Percentiles rank a stretch among this genome's conserved stretches.
These are phyloP conservation scores for Heliocybe sulcata DNA, from an alignment of 1,284 basidiomycete genomes.

Conservation along the genomic window DNA sequence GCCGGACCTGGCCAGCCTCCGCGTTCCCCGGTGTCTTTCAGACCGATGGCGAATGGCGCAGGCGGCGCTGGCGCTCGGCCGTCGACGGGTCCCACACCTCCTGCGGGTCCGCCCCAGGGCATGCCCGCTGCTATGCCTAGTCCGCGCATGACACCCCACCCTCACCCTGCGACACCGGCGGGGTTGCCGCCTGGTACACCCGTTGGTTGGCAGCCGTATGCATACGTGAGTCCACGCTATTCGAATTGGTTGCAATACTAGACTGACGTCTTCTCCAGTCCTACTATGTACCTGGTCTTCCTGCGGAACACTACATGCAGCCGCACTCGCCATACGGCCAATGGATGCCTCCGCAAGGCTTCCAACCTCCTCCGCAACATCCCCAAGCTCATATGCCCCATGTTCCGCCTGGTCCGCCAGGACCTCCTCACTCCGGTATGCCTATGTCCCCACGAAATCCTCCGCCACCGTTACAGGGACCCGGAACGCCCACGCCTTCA, in stretches of 20 bases:
- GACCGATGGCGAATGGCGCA: constrained; percentile 55
- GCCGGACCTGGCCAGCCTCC: constrained; percentile 31
- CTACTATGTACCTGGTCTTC: constrained; percentile 21
- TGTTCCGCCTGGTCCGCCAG: constrained; percentile 24
- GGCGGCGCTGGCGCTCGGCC: constrained; percentile 40
- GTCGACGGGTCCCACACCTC: constrained; percentile 43
- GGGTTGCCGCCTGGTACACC: constrained; percentile 22
- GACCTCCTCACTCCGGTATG: constrained; percentile 34
- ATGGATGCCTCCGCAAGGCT: constrained; percentile 27
- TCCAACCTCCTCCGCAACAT: constrained; percentile 20
- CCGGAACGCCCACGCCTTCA: constrained; percentile 57
- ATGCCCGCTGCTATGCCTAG: constrained; percentile 50
- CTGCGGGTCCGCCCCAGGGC: constrained; percentile 33
- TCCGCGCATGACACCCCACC: constrained; percentile 52
- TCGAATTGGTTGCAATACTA: constrained; percentile 3
- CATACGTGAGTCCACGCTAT: constrained; percentile 26
- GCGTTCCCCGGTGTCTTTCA: constrained; percentile 57
- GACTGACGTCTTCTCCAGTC: constrained; percentile 14
- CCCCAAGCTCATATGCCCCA: background rate
- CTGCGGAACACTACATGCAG: constrained; percentile 23
- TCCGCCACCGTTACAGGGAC: constrained; percentile 45
- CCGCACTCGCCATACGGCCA: constrained; percentile 22
- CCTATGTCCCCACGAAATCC: constrained; percentile 61
- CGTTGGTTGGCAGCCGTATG: constrained; percentile 27
- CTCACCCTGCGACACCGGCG: constrained; percentile 42